These are phyloP conservation scores for Poa annua DNA, from an alignment of 176 grass and related monocot genomes.

Conservation along the genomic window DNA sequence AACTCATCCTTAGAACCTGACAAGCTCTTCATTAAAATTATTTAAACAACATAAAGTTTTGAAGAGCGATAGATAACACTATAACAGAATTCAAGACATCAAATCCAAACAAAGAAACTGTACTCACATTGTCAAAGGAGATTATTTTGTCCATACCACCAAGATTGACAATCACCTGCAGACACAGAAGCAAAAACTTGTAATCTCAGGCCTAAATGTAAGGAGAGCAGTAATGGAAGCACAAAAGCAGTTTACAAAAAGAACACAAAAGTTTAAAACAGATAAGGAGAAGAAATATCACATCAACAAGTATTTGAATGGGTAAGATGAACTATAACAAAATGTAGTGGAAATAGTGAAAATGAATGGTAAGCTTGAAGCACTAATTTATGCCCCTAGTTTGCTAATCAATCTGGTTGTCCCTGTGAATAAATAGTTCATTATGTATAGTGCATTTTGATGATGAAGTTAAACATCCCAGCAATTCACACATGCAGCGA, in stretches of 20 bases:
- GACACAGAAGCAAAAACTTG: slow-evolving; percentile 9
- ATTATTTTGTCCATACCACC: slow-evolving; percentile 81
- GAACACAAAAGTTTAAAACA: slow-evolving; percentile 2
- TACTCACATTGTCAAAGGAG: slow-evolving; percentile 82
- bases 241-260: background rate
- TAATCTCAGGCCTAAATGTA: slow-evolving; percentile 37
- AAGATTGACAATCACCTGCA: slow-evolving; percentile 84
- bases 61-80: slow-evolving; percentile 20
- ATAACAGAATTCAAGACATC: slow-evolving; percentile 27
- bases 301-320: slow-evolving; percentile 1
- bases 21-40: slow-evolving; percentile 32
- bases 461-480: slow-evolving; percentile 8
- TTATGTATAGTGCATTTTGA: background rate
- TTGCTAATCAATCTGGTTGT: slow-evolving; percentile 13
- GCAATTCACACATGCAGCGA: slow-evolving; percentile 9
- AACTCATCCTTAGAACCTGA: slow-evolving; percentile 45
- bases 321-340: background rate
- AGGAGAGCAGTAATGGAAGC: slow-evolving; percentile 25
- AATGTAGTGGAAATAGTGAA: background rate
- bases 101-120: slow-evolving; percentile 44
- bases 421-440: slow-evolving; percentile 29
- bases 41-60: slow-evolving; percentile 22
- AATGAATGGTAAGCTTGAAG: background rate
- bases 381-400: background rate
- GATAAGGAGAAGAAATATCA: background rate